These are phyloP conservation scores for Telfairia occidentalis DNA, from an alignment of 331 rosid genomes.

Conservation along the genomic window DNA sequence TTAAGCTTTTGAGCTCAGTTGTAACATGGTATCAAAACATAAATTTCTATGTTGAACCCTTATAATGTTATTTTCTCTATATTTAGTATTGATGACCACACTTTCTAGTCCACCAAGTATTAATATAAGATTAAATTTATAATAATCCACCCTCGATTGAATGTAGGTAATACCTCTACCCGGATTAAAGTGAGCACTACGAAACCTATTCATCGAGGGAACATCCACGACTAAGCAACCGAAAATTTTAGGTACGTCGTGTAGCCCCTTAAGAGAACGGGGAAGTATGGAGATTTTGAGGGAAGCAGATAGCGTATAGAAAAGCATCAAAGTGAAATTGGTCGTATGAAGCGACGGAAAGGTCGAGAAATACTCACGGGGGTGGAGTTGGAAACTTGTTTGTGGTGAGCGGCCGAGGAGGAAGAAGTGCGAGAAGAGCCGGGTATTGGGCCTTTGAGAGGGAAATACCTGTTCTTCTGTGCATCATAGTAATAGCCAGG, in stretches of 20 bases:
- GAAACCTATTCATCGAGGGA: background rate
- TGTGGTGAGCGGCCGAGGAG: conserved; percentile 15
- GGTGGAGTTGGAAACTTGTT: conserved; percentile 18
- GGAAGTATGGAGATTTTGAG: background rate
- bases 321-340: background rate
- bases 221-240: background rate
- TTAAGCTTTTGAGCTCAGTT: too few species aligned
- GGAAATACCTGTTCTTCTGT: conserved; percentile 74
- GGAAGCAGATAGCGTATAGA: background rate
- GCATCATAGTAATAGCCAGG: conserved; percentile 77
- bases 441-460: conserved; percentile 70
- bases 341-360: background rate
- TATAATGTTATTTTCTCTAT: too few species aligned
- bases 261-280: background rate
- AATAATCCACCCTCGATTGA: too few species aligned
- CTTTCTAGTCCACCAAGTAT: too few species aligned
- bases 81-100: too few species aligned
- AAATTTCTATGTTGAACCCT: too few species aligned
- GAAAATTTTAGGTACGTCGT: background rate
- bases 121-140: too few species aligned
- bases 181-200: background rate
- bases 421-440: conserved; percentile 38
- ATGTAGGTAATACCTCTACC: too few species aligned
- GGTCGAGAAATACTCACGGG: conserved; percentile 24
- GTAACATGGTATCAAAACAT: too few species aligned